Evolutionary conservation across 331 rosid species (phyloP).

Genomic region (Stylosanthes scabra): DNA sequence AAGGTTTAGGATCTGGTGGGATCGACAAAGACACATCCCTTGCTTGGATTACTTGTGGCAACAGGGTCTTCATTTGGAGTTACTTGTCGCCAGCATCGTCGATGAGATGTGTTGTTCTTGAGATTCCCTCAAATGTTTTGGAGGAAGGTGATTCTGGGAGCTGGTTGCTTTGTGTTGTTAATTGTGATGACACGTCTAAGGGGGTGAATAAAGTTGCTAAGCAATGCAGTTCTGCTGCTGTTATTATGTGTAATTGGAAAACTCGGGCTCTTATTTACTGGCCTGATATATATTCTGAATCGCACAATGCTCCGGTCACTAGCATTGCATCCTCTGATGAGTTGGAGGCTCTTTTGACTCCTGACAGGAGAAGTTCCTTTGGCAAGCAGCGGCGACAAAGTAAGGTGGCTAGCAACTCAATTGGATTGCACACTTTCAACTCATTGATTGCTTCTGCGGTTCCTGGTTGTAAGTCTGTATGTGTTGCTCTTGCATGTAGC

Average conservation of each 20-base stretch:
- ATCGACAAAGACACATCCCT: slow-evolving; percentile 75
- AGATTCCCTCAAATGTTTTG: slow-evolving; percentile 55
- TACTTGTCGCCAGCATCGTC: slow-evolving; percentile 67
- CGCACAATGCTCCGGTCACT: slow-evolving; percentile 46
- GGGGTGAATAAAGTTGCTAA: slow-evolving; percentile 55
- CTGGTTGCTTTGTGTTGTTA: slow-evolving; percentile 82
- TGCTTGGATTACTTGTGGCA: slow-evolving; percentile 84
- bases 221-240: slow-evolving; percentile 61
- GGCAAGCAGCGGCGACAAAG: slow-evolving; percentile 48
- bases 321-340: slow-evolving; percentile 70
- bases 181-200: slow-evolving; percentile 54
- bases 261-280: slow-evolving; percentile 77
- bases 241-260: slow-evolving; percentile 63
- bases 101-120: slow-evolving; percentile 68
- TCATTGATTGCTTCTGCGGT: slow-evolving; percentile 77
- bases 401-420: slow-evolving; percentile 46
- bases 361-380: slow-evolving; percentile 54
- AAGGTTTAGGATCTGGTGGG: slow-evolving; percentile 68
- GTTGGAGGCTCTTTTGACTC: slow-evolving; percentile 45
- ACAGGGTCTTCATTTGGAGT: slow-evolving; percentile 77
- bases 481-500: slow-evolving; percentile 78
- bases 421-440: slow-evolving; percentile 55
- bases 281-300: slow-evolving; percentile 73
- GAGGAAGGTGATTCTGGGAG: slow-evolving; percentile 46
- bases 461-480: slow-evolving; percentile 55